Evolutionary conservation across 139 green algal species (phyloP), one percentile per base, ranked within the genome.

Genomic region (Zygnema circumcarinatum): DNA sequence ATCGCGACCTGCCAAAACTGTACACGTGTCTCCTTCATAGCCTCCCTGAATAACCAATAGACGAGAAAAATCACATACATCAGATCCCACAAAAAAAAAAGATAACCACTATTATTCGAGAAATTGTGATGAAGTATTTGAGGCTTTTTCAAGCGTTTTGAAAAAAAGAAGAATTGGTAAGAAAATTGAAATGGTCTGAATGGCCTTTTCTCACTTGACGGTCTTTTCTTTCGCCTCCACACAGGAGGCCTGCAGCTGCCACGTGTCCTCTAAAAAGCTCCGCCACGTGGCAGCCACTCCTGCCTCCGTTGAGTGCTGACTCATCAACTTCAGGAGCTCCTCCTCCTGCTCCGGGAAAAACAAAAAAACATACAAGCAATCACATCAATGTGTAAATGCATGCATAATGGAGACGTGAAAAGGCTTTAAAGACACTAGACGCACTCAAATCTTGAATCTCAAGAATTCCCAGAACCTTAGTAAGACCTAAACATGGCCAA

Each of bases 241-340:
- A 39, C 36, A 39, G 36, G 69, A 78, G 3, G 69, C 16, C 67
- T 90, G 85, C n/a, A 90, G 32, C 35, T 47, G 41, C 85, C 85
- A 90, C 33, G 85, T 89, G 33, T 90, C 85, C 83, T 90, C 78
- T 69, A 90, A 72, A 41, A 90, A 90, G 38, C 31, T 38, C 52
- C 76, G 41, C 85, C 85, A 90, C 1, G 25, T 82, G 3, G n/a
- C n/a, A 0, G 84, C 36, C 62, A 76, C 83, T 29, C 40, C n/a
- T 31, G 31, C 76, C 11, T 90, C 85, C 31, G 36, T 21, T 36
- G 67, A 22, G 41, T 90, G 80, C 35, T 31, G 31, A 67, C 32
- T 42, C 38, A 89, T 79, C 38, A 31, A 74, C 0, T 22, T 54
- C 38, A 33, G 38, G 2, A 78, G 39, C 25, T 89, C 81, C 41